Evolutionary conservation across 2,329 filamentous ascomycete species (phyloP), one percentile per base, ranked within the genome.

Genomic region (Arthroderma uncinatum): DNA sequence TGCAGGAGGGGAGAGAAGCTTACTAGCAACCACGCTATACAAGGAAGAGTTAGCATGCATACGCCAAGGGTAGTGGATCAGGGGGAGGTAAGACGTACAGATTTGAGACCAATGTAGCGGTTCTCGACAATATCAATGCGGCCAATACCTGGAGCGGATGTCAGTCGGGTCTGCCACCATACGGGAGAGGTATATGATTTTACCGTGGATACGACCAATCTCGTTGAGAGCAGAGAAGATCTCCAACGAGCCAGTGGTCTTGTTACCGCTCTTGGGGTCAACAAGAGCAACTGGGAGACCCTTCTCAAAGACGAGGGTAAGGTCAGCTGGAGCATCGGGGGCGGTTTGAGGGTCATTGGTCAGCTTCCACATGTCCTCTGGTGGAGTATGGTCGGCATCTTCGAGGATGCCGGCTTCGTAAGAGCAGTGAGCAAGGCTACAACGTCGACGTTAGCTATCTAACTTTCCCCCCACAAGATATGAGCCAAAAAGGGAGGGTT

Each of bases 311-410:
- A 55, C 36, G 25, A 67, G 44, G 10, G 59, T 63, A 53, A 66
- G 55, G 56, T 65, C 62, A 44, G 60, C 59, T 2, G 61, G 60
- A 28, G 56, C 57, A 39, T 66, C 55, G 19, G 63, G 61, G 4
- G 69, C 67, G 10, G 60, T 62, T 16, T 58, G 58, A 10, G 68
- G 68, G 42, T 69, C 67, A 58, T 65, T 67, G n/a, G 79, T 80
- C 65, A 85, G 77, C 66, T 82, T 91, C 88, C 88, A 92, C 83
- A 92, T 87, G 70, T 91, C 86, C 64, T 80, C 77, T 57, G 87
- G 86, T 37, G 87, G 82, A 59, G 84, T 82, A 64, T 79, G 75
- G 68, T 73, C 64, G 59, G 81, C 80, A 64, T 83, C 72, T 64
- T 75, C 72, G 54, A 73, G 63, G 54, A 72, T 84, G 68, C 87